Evolutionary conservation across 768 basidiomycete species (phyloP).

Genomic region (Rhodotorula paludigena): DNA sequence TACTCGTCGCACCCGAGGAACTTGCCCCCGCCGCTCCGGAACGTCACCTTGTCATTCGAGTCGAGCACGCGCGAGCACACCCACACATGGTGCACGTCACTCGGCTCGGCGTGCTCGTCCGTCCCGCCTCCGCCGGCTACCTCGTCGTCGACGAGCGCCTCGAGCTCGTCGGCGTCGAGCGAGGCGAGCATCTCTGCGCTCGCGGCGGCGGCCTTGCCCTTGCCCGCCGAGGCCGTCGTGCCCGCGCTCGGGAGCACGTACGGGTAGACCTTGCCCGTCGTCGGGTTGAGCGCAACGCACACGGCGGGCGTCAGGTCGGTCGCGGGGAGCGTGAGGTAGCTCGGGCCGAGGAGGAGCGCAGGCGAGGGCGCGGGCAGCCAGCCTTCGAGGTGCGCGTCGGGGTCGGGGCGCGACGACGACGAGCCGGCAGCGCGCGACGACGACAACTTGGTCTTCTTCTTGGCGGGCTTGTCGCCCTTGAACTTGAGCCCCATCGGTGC

Average conservation of each 20-base stretch:
- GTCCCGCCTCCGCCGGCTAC: background rate
- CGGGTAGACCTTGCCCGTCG: conserved; percentile 31
- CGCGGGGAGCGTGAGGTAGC: conserved; percentile 24
- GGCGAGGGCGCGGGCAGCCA: conserved; percentile 29
- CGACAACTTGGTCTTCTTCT: conserved; percentile 62
- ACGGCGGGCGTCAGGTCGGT: background rate
- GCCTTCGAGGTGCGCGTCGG: conserved; percentile 19
- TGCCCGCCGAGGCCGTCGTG: background rate
- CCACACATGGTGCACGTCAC: conserved; percentile 85
- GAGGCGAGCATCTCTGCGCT: no score
- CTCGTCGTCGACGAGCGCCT: conserved; percentile 35
- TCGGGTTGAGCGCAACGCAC: conserved; percentile 32
- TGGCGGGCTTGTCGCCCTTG: conserved; percentile 80
- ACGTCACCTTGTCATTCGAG: conserved; percentile 67
- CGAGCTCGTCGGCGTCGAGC: conserved; percentile 34
- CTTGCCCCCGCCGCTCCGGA: conserved; percentile 72
- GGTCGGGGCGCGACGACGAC: background rate
- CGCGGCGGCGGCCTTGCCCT: background rate
- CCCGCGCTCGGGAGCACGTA: conserved; percentile 8
- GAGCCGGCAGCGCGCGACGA: background rate
- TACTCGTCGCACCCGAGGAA: conserved; percentile 83
- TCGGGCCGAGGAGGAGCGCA: conserved; percentile 30
- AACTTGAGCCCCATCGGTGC: conserved; percentile 63
- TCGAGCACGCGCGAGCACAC: conserved; percentile 81
- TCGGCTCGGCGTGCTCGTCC: conserved; percentile 49